Percentiles rank a stretch among this genome's conserved stretches.
phyloP scores from a whole-genome alignment of 495 filamentous ascomycete species.

The Margaritispora aquatica region DNA sequence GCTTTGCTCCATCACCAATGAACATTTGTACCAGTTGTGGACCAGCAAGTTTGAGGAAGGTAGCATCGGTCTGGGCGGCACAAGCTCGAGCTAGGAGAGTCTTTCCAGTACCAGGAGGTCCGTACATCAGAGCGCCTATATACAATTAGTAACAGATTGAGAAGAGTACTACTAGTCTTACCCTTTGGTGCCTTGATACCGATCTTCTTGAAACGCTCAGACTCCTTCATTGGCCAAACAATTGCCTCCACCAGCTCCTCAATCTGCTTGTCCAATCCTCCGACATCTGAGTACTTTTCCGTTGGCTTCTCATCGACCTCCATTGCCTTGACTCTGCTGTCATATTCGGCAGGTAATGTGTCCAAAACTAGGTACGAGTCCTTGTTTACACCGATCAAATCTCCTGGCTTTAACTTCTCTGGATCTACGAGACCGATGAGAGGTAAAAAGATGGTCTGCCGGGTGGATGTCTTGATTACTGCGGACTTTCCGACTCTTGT shows the following conservation, averaged over 20 bases:
- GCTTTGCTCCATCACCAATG: slow-evolving; percentile 96
- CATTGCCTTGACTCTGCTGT: slow-evolving; percentile 99
- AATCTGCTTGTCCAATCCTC: slow-evolving; percentile 97
- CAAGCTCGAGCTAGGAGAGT: slow-evolving; percentile 96
- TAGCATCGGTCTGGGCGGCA: slow-evolving; percentile 96
- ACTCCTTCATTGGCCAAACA: slow-evolving; percentile 99
- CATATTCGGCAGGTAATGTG: slow-evolving; percentile 97
- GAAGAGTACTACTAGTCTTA: slow-evolving; percentile 32
- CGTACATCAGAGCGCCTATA: slow-evolving; percentile 95
- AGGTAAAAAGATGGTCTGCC: slow-evolving; percentile 97
- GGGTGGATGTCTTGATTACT: slow-evolving; percentile 99
- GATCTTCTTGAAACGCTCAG: slow-evolving; percentile 97
- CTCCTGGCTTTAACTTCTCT: slow-evolving; percentile 84
- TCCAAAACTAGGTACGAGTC: slow-evolving; percentile 99
- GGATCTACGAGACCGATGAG: slow-evolving; percentile 97
- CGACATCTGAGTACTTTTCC: slow-evolving; percentile 98
- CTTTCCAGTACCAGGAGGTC: slow-evolving; percentile 88
- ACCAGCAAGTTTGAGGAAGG: slow-evolving; percentile 97
- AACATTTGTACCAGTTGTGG: slow-evolving; percentile 99
- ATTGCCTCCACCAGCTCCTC: slow-evolving; percentile 99
- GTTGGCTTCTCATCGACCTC: slow-evolving; percentile 99
- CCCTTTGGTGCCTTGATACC: slow-evolving; percentile 99
- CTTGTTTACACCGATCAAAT: slow-evolving; percentile 98
- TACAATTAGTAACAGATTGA: slow-evolving; percentile 22
- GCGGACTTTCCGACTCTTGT: slow-evolving; percentile 96